Conservation (phyloP, 2,329 filamentous ascomycete species). For the Sphaerostilbella broomeana region DNA sequence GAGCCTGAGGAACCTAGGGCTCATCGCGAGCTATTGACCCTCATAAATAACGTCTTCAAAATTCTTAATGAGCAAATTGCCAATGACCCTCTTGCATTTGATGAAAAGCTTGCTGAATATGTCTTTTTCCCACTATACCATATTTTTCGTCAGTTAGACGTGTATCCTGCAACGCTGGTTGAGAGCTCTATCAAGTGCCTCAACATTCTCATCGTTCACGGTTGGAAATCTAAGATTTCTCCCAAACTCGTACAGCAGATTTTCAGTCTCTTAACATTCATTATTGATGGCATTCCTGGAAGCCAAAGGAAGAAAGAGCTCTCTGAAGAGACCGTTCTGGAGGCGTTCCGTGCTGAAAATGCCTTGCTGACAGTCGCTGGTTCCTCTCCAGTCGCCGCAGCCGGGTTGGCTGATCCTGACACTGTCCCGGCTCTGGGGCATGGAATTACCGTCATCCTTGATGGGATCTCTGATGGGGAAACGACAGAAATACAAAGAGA, state of each 20-base stretch:
- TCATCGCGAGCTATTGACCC: conserved; percentile 38
- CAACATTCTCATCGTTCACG: conserved; percentile 63
- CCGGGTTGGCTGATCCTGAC: conserved; percentile 46
- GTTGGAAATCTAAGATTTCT: conserved; percentile 70
- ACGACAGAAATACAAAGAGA: conserved; percentile 65
- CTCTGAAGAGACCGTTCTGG: conserved; percentile 68
- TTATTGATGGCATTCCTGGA: conserved; percentile 66
- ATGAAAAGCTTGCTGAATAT: conserved; percentile 85
- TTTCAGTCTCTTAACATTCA: conserved; percentile 74
- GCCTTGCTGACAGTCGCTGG: conserved; percentile 57
- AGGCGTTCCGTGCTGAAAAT: conserved; percentile 63
- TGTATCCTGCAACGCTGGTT: conserved; percentile 62
- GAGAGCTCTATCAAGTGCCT: conserved; percentile 75
- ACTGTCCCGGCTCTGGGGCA: conserved; percentile 76
- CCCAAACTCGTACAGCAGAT: conserved; percentile 74
- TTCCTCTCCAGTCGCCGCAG: conserved; percentile 41
- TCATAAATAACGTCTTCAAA: conserved; percentile 38
- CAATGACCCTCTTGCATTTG: conserved; percentile 48
- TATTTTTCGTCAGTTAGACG: conserved; percentile 69
- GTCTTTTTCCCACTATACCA: conserved; percentile 89
- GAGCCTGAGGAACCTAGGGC: conserved; percentile 36
- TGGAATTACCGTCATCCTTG: conserved; percentile 71
- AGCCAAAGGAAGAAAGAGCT: conserved; percentile 36
- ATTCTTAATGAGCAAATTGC: conserved; percentile 40
- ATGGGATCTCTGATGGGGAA: conserved; percentile 58